Conservation (phyloP, 2,329 filamentous ascomycete species). For the Trichoderma oligosporum region DNA sequence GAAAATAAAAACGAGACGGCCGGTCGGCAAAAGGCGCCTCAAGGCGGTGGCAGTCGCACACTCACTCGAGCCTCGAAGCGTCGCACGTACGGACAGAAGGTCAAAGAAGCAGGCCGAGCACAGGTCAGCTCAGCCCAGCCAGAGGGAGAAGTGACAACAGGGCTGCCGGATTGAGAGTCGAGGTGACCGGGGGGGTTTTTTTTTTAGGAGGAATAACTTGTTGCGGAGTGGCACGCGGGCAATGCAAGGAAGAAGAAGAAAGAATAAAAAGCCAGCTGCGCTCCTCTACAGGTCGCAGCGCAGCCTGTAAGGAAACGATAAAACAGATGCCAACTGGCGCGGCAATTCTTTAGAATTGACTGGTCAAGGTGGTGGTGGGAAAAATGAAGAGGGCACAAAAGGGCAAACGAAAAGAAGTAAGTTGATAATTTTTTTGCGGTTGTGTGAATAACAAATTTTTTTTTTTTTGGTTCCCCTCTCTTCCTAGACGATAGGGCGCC, state of each 20-base stretch:
- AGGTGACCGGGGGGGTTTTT: conserved; percentile 8
- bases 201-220: conserved; percentile 10
- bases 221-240: conserved; percentile 17
- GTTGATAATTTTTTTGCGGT: conserved; percentile 34
- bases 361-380: conserved; percentile 28
- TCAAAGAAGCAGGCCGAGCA: conserved; percentile 16
- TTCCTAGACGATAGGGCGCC: conserved; percentile 19
- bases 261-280: conserved; percentile 18
- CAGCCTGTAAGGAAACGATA: conserved; percentile 22
- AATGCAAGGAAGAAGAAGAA: conserved; percentile 15
- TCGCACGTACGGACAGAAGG: conserved; percentile 5
- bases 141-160: conserved; percentile 14
- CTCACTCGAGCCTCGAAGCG: conserved; percentile 9
- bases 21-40: conserved; percentile 15
- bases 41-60: conserved; percentile 13
- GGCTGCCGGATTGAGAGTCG: conserved; percentile 10
- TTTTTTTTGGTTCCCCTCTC: conserved; percentile 29
- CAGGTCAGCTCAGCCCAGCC: conserved; percentile 3
- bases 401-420: conserved; percentile 31
- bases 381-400: conserved; percentile 27
- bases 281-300: conserved; percentile 23
- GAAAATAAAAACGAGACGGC: conserved; percentile 7
- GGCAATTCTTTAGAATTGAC: conserved; percentile 32
- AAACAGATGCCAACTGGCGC: conserved; percentile 19
- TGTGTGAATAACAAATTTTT: conserved; percentile 44